Conservation (phyloP, 805 yeast species). For the Zygotorulaspora florentina region DNA sequence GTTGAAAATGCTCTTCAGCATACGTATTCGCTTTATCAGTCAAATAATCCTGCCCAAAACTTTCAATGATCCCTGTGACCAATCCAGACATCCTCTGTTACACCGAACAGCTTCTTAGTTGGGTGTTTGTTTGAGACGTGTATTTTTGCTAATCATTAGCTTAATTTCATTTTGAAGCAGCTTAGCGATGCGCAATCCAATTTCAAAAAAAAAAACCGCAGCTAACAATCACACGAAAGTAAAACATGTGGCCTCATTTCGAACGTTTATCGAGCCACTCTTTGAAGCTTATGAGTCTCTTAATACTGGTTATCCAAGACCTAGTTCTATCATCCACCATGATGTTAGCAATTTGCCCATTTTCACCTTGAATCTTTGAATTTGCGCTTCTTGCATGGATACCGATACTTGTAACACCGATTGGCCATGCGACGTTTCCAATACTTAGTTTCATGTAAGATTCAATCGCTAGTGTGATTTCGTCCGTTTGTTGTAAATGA, state of each 20-base stretch:
- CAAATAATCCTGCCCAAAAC: slow-evolving; percentile 17
- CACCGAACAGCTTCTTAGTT: no score
- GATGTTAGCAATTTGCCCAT: slow-evolving; percentile 51
- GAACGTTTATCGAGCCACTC: slow-evolving; percentile 16
- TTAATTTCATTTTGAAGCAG: not conserved
- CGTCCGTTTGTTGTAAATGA: slow-evolving; percentile 49
- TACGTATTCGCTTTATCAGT: slow-evolving; percentile 23
- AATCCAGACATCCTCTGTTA: slow-evolving; percentile 13
- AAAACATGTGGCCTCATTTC: not conserved
- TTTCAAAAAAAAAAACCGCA: slow-evolving; percentile 3
- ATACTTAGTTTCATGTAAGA: slow-evolving; percentile 71
- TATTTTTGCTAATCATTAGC: not conserved
- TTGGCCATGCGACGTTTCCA: slow-evolving; percentile 91
- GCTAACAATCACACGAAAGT: not conserved
- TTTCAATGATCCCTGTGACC: slow-evolving; percentile 8
- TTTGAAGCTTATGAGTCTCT: slow-evolving; percentile 60
- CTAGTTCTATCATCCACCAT: slow-evolving; percentile 75
- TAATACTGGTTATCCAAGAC: slow-evolving; percentile 70
- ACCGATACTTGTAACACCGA: slow-evolving; percentile 75
- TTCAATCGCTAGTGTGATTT: slow-evolving; percentile 40
- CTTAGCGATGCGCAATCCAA: not conserved
- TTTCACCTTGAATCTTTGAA: slow-evolving; percentile 47
- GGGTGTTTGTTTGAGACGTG: not conserved
- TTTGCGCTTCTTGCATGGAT: slow-evolving; percentile 72
- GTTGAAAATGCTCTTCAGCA: slow-evolving; percentile 32